Conservation (phyloP, 2,329 filamentous ascomycete genomes). For the Colletotrichum tanaceti region DNA sequence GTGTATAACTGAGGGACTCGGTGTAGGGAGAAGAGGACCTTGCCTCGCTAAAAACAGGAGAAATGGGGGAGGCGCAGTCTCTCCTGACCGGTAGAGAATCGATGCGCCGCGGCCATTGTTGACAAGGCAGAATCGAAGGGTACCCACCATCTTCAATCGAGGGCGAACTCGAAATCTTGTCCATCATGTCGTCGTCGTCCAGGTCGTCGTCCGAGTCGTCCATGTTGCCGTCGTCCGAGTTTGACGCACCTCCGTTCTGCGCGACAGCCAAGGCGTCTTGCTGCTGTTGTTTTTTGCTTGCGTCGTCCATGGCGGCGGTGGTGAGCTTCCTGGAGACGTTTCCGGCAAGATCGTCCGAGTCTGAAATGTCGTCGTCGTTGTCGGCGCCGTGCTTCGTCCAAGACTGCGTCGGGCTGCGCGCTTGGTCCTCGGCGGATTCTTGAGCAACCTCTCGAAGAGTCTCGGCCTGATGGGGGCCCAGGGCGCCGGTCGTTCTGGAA, state of each 20-base stretch:
- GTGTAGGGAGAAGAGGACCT: constrained; percentile 58
- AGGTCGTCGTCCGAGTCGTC: constrained; percentile 79
- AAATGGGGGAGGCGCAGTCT: constrained; percentile 48
- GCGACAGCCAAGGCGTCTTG: constrained; percentile 64
- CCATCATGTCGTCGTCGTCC: constrained; percentile 93
- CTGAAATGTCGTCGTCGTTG: constrained; percentile 56
- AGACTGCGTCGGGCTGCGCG: constrained; percentile 71
- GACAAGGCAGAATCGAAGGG: constrained; percentile 54
- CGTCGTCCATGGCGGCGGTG: constrained; percentile 43
- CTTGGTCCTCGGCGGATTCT: constrained; percentile 79
- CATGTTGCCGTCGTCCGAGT: constrained; percentile 71
- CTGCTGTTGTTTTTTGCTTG: constrained; percentile 49
- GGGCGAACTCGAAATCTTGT: constrained; percentile 98
- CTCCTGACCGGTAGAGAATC: constrained; percentile 54
- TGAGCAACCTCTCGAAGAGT: constrained; percentile 83
- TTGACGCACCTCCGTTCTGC: constrained; percentile 67
- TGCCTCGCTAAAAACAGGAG: constrained; percentile 48
- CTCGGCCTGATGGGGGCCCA: constrained; percentile 86
- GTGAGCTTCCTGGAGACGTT: constrained; percentile 55
- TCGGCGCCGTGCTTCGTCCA: constrained; percentile 56
- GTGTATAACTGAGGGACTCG: constrained; percentile 50
- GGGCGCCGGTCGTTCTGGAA: constrained; percentile 47
- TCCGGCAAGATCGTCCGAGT: constrained; percentile 58
- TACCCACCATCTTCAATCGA: constrained; percentile 99
- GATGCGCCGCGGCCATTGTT: constrained; percentile 57